Evolutionary conservation across 768 basidiomycete genomes (phyloP).

Genomic region (Boletus rex-veris): DNA sequence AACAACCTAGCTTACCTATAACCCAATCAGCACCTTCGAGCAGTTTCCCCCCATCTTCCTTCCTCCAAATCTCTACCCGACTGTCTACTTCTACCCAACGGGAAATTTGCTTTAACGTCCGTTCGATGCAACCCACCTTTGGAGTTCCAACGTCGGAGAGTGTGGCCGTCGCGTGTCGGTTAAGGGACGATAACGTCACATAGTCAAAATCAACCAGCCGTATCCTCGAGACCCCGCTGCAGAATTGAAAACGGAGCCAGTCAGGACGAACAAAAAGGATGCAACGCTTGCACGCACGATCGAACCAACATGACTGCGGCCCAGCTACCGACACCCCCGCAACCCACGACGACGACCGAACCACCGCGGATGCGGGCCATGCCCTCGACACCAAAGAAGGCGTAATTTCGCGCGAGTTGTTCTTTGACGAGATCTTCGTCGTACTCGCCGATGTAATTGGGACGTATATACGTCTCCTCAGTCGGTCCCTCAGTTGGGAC

Average conservation of each 20-base stretch:
- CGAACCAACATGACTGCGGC: conserved; percentile 89
- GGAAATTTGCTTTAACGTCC: conserved; percentile 64
- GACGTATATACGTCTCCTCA: conserved; percentile 17
- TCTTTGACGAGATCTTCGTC: conserved; percentile 83
- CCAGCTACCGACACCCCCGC: conserved; percentile 97
- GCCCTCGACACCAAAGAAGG: conserved; percentile 87
- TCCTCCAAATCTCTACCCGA: conserved; percentile 80
- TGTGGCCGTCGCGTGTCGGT: conserved; percentile 88
- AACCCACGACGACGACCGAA: conserved; percentile 86
- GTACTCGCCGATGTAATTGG: conserved; percentile 38
- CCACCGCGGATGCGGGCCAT: conserved; percentile 75
- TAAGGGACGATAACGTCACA: conserved; percentile 91
- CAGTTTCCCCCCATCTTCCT: conserved; percentile 69
- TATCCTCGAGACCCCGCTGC: conserved; percentile 70
- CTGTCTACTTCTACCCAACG: conserved; percentile 88
- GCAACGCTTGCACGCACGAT: conserved; percentile 55
- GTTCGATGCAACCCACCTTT: conserved; percentile 79
- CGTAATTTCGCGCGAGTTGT: conserved; percentile 89
- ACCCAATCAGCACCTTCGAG: conserved; percentile 93
- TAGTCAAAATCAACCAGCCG: conserved; percentile 94
- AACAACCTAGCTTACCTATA: conserved; percentile 53
- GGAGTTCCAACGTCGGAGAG: conserved; percentile 91
- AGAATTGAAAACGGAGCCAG: not conserved
- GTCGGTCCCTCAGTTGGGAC: not conserved
- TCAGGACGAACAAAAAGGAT: not conserved